Percentiles rank a stretch among this genome's conserved stretches.
Conservation (phyloP, 345 rosid genomes). For the Euphorbia pulcherrima region DNA sequence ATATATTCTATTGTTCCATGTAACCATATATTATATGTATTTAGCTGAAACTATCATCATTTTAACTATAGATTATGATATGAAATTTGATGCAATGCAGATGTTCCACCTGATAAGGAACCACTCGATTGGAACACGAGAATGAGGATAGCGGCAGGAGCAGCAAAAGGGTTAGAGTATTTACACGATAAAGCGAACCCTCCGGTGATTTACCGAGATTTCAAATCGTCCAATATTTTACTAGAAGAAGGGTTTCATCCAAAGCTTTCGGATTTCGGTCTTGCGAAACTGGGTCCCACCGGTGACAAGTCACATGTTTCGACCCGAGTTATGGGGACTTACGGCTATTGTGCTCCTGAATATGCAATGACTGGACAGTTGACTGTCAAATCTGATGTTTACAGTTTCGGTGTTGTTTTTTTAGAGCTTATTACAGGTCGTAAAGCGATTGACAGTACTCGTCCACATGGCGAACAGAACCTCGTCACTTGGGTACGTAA, state of each 20-base stretch:
- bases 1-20: too few relatives aligned
- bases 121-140: constrained; percentile 92
- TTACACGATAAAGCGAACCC: constrained; percentile 93
- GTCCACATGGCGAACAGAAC: constrained; percentile 94
- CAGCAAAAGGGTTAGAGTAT: constrained; percentile 94
- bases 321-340: constrained; percentile 99
- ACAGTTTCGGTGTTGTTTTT: constrained; percentile 93
- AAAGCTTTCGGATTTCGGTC: too few relatives aligned
- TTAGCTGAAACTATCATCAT: too few relatives aligned
- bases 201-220: constrained; percentile 84
- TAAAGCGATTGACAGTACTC: constrained; percentile 76
- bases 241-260: too few relatives aligned
- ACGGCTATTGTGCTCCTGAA: constrained; percentile 99
- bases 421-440: constrained; percentile 96
- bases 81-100: too few relatives aligned
- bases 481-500: constrained; percentile 92
- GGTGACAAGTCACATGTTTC: too few relatives aligned
- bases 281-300: too few relatives aligned
- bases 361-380: constrained; percentile 99
- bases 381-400: constrained; percentile 94
- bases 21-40: too few relatives aligned
- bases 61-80: too few relatives aligned
- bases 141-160: constrained; percentile 99
- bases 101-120: constrained; percentile 89
- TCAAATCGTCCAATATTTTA: too few relatives aligned